These are phyloP conservation scores for Suillus alpinus DNA, from an alignment of 768 basidiomycete genomes.

Conservation along the genomic window DNA sequence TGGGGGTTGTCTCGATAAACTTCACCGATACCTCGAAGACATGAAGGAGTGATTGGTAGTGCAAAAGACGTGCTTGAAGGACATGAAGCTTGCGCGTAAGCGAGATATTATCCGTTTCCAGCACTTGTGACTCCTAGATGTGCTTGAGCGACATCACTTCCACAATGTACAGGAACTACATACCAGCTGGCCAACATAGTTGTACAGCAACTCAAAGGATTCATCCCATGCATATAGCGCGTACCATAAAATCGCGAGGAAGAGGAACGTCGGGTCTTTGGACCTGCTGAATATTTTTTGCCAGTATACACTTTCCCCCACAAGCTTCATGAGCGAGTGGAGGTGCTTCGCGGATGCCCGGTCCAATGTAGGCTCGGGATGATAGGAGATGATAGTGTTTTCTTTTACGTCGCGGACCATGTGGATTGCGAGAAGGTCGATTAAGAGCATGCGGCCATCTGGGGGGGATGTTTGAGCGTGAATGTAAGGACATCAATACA, in stretches of 20 bases:
- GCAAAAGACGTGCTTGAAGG: slow-evolving; percentile 48
- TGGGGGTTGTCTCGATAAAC: slow-evolving; percentile 43
- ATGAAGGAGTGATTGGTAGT: slow-evolving; percentile 43
- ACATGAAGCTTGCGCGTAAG: slow-evolving; percentile 49
- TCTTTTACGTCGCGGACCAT: neutral
- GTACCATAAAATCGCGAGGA: slow-evolving; percentile 48
- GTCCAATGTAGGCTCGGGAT: neutral
- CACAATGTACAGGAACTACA: slow-evolving; percentile 8
- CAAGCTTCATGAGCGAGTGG: slow-evolving; percentile 6
- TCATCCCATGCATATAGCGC: slow-evolving; percentile 56
- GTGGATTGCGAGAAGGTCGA: slow-evolving; percentile 3
- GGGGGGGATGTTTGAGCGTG: neutral
- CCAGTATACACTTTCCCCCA: slow-evolving; percentile 18
- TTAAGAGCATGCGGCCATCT: neutral
- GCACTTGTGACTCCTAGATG: neutral
- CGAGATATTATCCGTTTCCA: neutral
- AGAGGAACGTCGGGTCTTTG: slow-evolving; percentile 47
- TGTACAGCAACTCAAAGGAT: slow-evolving; percentile 42
- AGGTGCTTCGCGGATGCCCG: slow-evolving; percentile 7
- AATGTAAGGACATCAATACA: neutral
- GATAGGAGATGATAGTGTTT: slow-evolving; percentile 3
- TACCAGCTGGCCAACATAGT: slow-evolving; percentile 47
- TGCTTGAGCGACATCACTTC: slow-evolving; percentile 2
- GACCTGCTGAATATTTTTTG: slow-evolving; percentile 9
- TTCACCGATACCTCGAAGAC: slow-evolving; percentile 45